Evolutionary conservation across 2,329 filamentous ascomycete species (phyloP).

Genomic region (Colletotrichum karsti): DNA sequence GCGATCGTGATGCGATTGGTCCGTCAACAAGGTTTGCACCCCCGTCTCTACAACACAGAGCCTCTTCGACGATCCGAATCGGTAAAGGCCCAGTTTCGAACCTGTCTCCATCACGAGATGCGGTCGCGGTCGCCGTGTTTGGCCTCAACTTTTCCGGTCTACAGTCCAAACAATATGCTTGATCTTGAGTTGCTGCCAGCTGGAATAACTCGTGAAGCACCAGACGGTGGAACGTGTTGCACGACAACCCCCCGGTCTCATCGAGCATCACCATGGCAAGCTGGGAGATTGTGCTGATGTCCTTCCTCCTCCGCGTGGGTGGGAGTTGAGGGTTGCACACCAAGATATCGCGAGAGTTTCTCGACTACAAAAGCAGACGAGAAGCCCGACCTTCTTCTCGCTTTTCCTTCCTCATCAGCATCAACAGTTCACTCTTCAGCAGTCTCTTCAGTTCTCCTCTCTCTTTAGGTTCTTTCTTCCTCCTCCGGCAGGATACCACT

Average conservation of each 20-base stretch:
- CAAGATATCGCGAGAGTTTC: slow-evolving; percentile 3
- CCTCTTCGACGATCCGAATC: slow-evolving; percentile 15
- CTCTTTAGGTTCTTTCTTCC: slow-evolving; percentile 7
- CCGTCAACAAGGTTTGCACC: background rate
- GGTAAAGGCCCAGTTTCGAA: slow-evolving; percentile 18
- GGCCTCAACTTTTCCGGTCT: slow-evolving; percentile 22
- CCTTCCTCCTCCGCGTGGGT: background rate
- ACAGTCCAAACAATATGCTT: slow-evolving; percentile 12
- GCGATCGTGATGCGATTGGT: slow-evolving; percentile 22
- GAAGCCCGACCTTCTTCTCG: background rate
- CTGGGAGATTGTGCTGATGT: slow-evolving; percentile 2
- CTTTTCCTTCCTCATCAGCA: slow-evolving; percentile 9
- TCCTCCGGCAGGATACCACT: slow-evolving; percentile 27
- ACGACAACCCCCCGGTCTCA: background rate
- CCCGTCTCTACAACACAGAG: slow-evolving; percentile 2
- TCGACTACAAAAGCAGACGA: slow-evolving; percentile 17
- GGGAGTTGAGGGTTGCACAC: background rate
- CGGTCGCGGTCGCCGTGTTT: slow-evolving; percentile 14
- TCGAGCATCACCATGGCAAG: background rate
- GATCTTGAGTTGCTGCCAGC: background rate
- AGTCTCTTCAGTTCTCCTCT: slow-evolving; percentile 25
- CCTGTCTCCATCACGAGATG: slow-evolving; percentile 21
- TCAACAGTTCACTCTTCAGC: slow-evolving; percentile 16
- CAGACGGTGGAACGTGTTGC: slow-evolving; percentile 12
- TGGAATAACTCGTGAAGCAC: background rate